phyloP scores from a whole-genome alignment of 257 asterid species.

The Striga asiatica region DNA sequence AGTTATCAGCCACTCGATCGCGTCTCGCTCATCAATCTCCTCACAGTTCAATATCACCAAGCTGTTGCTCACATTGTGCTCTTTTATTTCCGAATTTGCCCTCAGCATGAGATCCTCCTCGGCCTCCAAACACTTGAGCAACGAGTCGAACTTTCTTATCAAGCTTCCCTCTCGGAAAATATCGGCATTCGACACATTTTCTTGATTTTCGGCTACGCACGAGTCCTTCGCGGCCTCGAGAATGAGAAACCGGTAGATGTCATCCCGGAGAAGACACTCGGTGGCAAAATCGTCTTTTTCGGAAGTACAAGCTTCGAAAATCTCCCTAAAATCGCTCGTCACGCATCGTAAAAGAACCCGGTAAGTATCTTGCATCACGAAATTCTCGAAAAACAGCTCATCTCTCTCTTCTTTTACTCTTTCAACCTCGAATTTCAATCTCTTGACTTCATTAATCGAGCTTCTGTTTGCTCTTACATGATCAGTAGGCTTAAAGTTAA shows the following conservation, averaged over 20 bases:
- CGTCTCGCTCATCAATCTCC: constrained; percentile 37
- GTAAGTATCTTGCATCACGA: constrained; percentile 35
- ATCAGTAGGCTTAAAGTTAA: no score
- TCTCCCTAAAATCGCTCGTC: constrained; percentile 10
- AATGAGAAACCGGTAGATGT: constrained; percentile 24
- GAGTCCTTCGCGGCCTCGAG: constrained; percentile 25
- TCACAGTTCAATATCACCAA: constrained; percentile 32
- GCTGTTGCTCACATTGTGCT: constrained; percentile 26
- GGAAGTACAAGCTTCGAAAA: not conserved
- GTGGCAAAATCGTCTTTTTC: constrained; percentile 17
- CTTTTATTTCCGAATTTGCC: constrained; percentile 29
- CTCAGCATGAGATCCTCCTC: constrained; percentile 37
- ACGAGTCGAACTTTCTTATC: constrained; percentile 26
- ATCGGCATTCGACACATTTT: no score
- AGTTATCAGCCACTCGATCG: constrained; percentile 40
- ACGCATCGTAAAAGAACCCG: constrained; percentile 26
- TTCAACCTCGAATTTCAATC: constrained; percentile 16
- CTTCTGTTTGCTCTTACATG: not conserved
- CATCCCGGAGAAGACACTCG: constrained; percentile 27
- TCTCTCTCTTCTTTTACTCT: constrained; percentile 26
- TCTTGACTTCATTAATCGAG: constrained; percentile 2
- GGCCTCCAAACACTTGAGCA: constrained; percentile 20
- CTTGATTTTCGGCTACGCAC: no score
- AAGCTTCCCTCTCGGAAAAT: constrained; percentile 26
- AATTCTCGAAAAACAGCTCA: constrained; percentile 22